Conservation (phyloP, 768 basidiomycete species). For the Kwoniella mangroviensis region DNA sequence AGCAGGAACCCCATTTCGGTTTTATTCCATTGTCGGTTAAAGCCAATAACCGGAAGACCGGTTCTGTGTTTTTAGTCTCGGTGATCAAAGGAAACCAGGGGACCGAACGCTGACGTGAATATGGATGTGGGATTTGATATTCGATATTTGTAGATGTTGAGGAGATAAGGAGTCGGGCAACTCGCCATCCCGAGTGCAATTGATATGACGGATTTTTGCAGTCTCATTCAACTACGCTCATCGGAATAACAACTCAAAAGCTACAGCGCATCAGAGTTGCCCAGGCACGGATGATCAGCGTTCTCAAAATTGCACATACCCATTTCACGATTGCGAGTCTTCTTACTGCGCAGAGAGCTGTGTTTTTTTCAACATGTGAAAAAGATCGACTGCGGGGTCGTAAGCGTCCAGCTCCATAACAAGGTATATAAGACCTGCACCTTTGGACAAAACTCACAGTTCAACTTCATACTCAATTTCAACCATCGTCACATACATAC, state of each 20-base stretch:
- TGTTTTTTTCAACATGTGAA: slow-evolving; percentile 8
- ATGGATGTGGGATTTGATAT: neutral
- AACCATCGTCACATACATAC: neutral
- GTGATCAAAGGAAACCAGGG: neutral
- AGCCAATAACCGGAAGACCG: neutral
- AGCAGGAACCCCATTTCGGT: neutral
- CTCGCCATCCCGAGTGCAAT: neutral
- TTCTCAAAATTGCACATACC: neutral
- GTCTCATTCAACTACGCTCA: neutral
- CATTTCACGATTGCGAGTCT: neutral
- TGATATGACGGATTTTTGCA: neutral
- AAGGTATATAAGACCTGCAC: slow-evolving; percentile 16
- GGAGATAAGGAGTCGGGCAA: too few species aligned
- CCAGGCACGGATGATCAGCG: neutral
- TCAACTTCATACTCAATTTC: neutral
- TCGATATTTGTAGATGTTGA: neutral
- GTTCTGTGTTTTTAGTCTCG: neutral
- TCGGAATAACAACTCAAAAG: neutral
- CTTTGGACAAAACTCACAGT: neutral
- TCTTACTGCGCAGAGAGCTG: neutral
- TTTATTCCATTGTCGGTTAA: neutral
- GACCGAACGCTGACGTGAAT: slow-evolving; percentile 11
- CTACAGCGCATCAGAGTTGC: neutral
- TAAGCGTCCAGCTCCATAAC: slow-evolving; percentile 10
- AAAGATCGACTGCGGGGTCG: slow-evolving; percentile 19